phyloP scores from a whole-genome alignment of 2,329 filamentous ascomycete genomes.

The Teratosphaeria viscida region DNA sequence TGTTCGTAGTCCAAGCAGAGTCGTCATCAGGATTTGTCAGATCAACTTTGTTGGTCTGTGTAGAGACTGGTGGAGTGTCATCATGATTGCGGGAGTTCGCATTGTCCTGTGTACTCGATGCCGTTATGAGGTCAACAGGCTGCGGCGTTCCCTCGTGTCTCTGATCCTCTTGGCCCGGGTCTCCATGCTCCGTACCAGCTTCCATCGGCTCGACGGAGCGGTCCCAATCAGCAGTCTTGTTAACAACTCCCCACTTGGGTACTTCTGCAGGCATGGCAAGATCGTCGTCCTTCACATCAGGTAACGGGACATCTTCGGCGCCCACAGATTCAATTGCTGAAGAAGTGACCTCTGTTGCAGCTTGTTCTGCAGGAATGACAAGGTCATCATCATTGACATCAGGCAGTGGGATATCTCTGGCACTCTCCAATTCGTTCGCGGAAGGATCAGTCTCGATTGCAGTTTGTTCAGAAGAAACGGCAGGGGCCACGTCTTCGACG shows the following conservation, averaged over 20 bases:
- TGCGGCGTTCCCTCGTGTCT: background rate
- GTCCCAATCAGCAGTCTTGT: background rate
- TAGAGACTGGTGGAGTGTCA: background rate
- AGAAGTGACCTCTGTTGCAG: background rate
- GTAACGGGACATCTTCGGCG: background rate
- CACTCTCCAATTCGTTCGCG: background rate
- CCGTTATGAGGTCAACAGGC: background rate
- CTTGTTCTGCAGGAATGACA: background rate
- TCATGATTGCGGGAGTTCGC: background rate
- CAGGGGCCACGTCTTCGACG: background rate
- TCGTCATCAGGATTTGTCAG: background rate
- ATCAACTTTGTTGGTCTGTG: background rate
- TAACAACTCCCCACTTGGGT: background rate
- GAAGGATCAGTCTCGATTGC: background rate
- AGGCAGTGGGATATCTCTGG: background rate
- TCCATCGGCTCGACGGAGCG: background rate
- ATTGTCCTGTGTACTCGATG: background rate
- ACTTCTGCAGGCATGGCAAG: background rate
- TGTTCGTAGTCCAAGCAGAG: constrained; percentile 7
- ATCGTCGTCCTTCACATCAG: background rate
- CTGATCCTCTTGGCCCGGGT: background rate
- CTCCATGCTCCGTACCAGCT: background rate
- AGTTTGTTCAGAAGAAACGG: background rate
- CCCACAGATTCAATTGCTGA: background rate
- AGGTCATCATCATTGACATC: background rate